Evolutionary conservation across 768 basidiomycete genomes (phyloP).

Genomic region (Rubroboletus pulcherrimus): DNA sequence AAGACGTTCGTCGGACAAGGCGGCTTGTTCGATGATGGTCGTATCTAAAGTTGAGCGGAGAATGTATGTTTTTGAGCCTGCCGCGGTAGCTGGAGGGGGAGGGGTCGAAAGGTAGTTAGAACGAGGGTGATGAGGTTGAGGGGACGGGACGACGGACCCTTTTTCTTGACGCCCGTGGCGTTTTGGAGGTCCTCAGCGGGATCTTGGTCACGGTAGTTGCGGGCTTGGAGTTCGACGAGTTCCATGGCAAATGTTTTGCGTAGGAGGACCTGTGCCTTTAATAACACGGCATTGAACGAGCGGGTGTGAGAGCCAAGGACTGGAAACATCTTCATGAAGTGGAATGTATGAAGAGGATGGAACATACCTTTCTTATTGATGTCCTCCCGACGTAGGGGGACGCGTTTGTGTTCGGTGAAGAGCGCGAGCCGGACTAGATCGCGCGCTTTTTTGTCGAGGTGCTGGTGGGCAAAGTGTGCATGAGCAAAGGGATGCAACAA

Average conservation of each 20-base stretch:
- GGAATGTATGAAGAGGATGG: not conserved
- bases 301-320: constrained; percentile 49
- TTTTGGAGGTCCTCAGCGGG: constrained; percentile 43
- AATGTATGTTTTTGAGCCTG: constrained; percentile 77
- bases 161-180: constrained; percentile 62
- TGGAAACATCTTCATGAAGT: constrained; percentile 10
- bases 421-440: constrained; percentile 78
- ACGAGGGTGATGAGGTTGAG: not conserved
- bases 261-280: constrained; percentile 60
- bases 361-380: constrained; percentile 74
- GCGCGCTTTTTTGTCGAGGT: constrained; percentile 58
- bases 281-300: constrained; percentile 63
- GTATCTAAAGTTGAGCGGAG: constrained; percentile 71
- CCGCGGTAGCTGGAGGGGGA: constrained; percentile 36
- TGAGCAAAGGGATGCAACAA: not conserved
- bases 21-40: constrained; percentile 57
- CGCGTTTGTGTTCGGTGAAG: constrained; percentile 71
- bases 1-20: constrained; percentile 42
- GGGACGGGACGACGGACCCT: constrained; percentile 38
- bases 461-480: constrained; percentile 38
- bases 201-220: constrained; percentile 42
- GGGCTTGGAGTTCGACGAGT: constrained; percentile 69
- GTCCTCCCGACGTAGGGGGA: constrained; percentile 72
- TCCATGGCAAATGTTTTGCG: constrained; percentile 76
- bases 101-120: not conserved